Conservation (phyloP, 306 rosid genomes). For the Gastrolobium villosum region DNA sequence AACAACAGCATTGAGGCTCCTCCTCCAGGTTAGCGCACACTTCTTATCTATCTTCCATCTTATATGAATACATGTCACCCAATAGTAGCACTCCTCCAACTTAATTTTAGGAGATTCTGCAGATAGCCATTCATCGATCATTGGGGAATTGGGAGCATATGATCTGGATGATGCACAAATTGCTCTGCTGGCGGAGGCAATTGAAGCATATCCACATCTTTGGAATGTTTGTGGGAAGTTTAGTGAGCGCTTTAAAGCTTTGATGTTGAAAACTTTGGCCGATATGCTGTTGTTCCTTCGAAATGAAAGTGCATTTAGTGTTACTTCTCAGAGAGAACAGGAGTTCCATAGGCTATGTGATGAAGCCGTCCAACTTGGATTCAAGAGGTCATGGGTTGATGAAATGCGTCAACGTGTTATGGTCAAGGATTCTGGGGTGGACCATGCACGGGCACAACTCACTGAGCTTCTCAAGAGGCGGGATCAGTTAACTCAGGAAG, state of each 20-base stretch:
- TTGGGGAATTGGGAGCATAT: conserved; percentile 5
- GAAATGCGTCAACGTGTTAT: conserved; percentile 21
- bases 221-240: not conserved
- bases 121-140: not conserved
- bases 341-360: conserved; percentile 25
- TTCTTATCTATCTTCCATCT: not conserved
- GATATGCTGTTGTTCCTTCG: conserved; percentile 37
- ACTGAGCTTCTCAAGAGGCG: not conserved
- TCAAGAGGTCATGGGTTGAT: conserved; percentile 41
- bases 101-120: not conserved
- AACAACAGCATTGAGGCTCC: not conserved
- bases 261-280: conserved; percentile 34
- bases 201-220: conserved; percentile 36
- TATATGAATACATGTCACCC: not conserved
- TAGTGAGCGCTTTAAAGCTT: conserved; percentile 36
- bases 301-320: not conserved
- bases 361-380: conserved; percentile 35
- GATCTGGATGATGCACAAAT: conserved; percentile 42
- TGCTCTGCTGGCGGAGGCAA: conserved; percentile 25
- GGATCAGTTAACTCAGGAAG: conserved; percentile 2
- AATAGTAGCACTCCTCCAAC: not conserved
- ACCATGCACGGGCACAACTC: not conserved
- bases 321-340: conserved; percentile 9
- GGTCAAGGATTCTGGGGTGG: conserved; percentile 6
- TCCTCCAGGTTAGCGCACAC: conserved; percentile 1